These are phyloP conservation scores for Soucietia sequanensis DNA, from an alignment of 805 yeast species.

Conservation along the genomic window DNA sequence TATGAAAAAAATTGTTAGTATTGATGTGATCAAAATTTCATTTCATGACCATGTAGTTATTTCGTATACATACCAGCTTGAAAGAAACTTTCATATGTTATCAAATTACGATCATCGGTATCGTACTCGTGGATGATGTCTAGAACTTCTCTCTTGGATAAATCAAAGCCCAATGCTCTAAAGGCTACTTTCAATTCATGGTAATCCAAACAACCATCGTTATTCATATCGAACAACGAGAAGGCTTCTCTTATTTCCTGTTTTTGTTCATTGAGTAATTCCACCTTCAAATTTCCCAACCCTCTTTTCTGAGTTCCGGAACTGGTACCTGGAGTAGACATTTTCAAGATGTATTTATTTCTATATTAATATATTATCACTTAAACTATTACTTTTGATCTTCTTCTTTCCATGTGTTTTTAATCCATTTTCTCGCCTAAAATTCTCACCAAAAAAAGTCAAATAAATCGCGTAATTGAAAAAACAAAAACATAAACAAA, in stretches of 20 bases:
- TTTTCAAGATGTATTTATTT: too few species aligned
- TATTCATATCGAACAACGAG: constrained; percentile 85
- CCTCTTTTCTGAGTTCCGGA: constrained; percentile 22
- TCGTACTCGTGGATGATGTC: constrained; percentile 80
- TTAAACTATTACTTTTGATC: too few species aligned
- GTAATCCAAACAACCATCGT: constrained; percentile 85
- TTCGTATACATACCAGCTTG: constrained; percentile 53
- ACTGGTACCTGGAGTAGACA: constrained; percentile 8
- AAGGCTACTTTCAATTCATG: constrained; percentile 94
- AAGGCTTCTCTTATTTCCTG: constrained; percentile 93
- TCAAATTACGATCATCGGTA: constrained; percentile 67
- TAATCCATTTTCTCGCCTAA: too few species aligned
- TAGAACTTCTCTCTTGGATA: constrained; percentile 70
- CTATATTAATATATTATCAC: too few species aligned
- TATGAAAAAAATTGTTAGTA: constrained; percentile 32
- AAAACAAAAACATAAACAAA: too few species aligned
- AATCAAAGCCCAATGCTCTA: constrained; percentile 89
- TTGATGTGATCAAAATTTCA: not conserved
- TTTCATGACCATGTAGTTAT: not conserved
- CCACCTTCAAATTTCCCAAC: constrained; percentile 52
- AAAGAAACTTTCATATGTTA: constrained; percentile 80
- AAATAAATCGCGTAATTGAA: too few species aligned
- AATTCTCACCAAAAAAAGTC: too few species aligned
- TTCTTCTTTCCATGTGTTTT: too few species aligned
- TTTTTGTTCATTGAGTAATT: constrained; percentile 79